Conservation (phyloP, 2,329 filamentous ascomycete species). For the Scytalidium sp. region DNA sequence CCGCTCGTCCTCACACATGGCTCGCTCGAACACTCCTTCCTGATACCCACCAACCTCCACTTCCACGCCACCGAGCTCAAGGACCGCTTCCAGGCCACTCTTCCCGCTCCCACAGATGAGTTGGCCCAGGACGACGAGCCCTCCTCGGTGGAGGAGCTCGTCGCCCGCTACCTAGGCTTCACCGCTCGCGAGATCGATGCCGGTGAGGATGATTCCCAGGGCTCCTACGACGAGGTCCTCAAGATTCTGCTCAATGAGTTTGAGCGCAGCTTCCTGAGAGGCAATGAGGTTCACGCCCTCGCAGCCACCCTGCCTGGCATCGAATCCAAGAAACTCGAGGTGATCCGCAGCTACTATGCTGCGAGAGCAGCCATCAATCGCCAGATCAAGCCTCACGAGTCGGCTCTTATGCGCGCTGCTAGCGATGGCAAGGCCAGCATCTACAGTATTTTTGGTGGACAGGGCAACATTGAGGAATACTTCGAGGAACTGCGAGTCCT, state of each 20-base stretch:
- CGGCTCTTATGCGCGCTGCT: constrained; percentile 85
- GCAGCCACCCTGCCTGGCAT: constrained; percentile 86
- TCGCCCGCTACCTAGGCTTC: constrained; percentile 90
- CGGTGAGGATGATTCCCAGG: constrained; percentile 84
- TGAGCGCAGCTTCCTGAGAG: constrained; percentile 88
- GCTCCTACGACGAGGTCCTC: constrained; percentile 87
- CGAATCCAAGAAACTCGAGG: constrained; percentile 84
- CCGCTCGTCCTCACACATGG: constrained; percentile 90
- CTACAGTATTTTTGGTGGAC: constrained; percentile 93
- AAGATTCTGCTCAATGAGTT: constrained; percentile 95
- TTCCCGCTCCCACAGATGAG: constrained; percentile 93
- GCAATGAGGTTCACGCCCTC: constrained; percentile 94
- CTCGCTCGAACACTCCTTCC: constrained; percentile 92
- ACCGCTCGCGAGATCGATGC: constrained; percentile 87
- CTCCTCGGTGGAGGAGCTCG: constrained; percentile 89
- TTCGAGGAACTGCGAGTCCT: constrained; percentile 95
- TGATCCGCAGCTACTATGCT: constrained; percentile 88
- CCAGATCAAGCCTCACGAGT: constrained; percentile 88
- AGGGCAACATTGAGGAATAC: constrained; percentile 99
- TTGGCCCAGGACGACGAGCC: constrained; percentile 97
- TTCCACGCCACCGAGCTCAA: constrained; percentile 95
- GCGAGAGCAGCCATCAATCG: constrained; percentile 81
- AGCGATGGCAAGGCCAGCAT: constrained; percentile 79
- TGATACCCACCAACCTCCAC: constrained; percentile 91
- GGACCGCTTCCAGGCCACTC: constrained; percentile 79